Conservation (phyloP, 1,284 basidiomycete species). For the Coriolopsis trogii region DNA sequence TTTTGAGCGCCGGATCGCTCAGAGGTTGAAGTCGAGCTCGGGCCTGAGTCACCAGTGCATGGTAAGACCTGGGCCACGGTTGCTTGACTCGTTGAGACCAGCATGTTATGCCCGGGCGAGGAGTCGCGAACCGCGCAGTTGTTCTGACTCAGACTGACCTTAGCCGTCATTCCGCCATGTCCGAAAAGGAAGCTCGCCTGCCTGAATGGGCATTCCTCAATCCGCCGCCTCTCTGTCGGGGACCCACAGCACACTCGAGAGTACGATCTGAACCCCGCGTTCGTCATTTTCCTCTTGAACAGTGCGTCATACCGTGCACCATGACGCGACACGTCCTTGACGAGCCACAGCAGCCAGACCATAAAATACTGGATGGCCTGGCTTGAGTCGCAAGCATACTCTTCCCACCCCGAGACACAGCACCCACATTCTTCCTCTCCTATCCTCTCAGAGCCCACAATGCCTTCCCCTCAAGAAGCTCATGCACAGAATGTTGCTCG, state of each 20-base stretch:
- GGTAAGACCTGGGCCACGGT: too few relatives aligned
- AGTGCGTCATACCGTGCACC: background rate
- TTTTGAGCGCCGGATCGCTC: too few relatives aligned
- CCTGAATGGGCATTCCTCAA: background rate
- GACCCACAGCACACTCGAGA: background rate
- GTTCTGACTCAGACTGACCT: too few relatives aligned
- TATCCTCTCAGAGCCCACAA: background rate
- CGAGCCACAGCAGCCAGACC: too few relatives aligned
- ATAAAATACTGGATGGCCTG: too few relatives aligned
- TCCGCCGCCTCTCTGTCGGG: background rate
- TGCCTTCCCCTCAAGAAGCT: conserved; percentile 8
- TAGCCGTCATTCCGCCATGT: too few relatives aligned
- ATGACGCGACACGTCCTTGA: background rate
- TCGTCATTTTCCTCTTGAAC: conserved; percentile 7
- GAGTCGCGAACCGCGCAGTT: too few relatives aligned
- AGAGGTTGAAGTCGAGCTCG: too few relatives aligned
- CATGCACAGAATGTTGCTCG: conserved; percentile 21
- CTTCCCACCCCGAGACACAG: background rate
- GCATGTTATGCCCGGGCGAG: too few relatives aligned
- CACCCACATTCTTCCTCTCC: background rate
- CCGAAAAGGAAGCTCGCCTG: background rate
- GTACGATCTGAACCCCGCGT: background rate
- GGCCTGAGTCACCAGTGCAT: too few relatives aligned
- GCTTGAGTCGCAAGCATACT: background rate
- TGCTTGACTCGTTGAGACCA: too few relatives aligned